Conservation (phyloP, 2,329 filamentous ascomycete genomes). For the Sclerotinia nivalis region DNA sequence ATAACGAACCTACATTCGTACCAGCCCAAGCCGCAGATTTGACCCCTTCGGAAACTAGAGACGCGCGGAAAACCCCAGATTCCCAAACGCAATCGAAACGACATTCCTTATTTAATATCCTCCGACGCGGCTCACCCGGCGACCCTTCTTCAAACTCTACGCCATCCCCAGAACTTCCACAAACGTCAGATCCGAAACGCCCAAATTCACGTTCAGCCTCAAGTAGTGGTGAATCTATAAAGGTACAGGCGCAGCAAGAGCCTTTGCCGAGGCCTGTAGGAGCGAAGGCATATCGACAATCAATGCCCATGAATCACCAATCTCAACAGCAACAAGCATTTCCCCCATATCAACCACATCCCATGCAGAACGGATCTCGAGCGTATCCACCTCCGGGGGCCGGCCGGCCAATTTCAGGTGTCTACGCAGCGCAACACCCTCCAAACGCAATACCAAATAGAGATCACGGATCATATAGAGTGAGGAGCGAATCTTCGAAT, state of each 20-base stretch:
- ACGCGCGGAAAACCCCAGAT: conserved; percentile 36
- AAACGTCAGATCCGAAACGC: conserved; percentile 30
- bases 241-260: conserved; percentile 29
- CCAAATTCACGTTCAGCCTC: conserved; percentile 32
- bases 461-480: conserved; percentile 50
- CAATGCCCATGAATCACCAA: conserved; percentile 47
- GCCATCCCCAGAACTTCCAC: conserved; percentile 25
- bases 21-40: conserved; percentile 26
- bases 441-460: conserved; percentile 44
- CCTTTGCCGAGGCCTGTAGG: conserved; percentile 34
- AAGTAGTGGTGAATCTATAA: conserved; percentile 39
- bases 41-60: conserved; percentile 31
- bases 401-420: conserved; percentile 49
- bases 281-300: conserved; percentile 45
- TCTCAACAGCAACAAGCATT: conserved; percentile 47
- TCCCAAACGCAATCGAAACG: conserved; percentile 39
- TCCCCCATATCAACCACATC: conserved; percentile 47
- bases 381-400: conserved; percentile 41
- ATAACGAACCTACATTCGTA: conserved; percentile 22
- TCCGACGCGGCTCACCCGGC: conserved; percentile 37
- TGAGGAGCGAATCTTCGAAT: conserved; percentile 59
- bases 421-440: conserved; percentile 47
- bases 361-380: conserved; percentile 44
- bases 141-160: conserved; percentile 31
- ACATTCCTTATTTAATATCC: conserved; percentile 42